Percentiles rank a stretch among this genome's conserved stretches.
These are phyloP conservation scores for Ephemerocybe angulata DNA, from an alignment of 768 basidiomycete genomes.

Conservation along the genomic window DNA sequence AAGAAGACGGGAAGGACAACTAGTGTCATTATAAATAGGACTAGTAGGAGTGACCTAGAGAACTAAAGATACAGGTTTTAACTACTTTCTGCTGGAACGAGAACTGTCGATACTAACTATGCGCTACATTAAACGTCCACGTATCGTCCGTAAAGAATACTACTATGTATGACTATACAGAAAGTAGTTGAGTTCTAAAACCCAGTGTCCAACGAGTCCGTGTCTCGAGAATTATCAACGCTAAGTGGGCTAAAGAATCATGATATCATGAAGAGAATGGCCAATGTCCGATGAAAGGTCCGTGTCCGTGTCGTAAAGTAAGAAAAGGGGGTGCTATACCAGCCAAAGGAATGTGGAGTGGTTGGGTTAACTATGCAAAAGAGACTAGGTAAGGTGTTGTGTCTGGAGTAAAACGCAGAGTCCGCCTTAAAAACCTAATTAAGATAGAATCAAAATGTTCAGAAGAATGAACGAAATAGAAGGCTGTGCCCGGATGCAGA, in stretches of 20 bases:
- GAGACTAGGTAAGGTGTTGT: not conserved
- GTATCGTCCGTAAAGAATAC: constrained; percentile 9
- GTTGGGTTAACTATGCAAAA: not conserved
- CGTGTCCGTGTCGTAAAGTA: constrained; percentile 12
- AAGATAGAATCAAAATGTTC: not conserved
- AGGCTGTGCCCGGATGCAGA: constrained; percentile 7
- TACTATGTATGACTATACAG: not conserved
- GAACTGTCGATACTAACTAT: constrained; percentile 2
- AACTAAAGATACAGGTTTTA: constrained; percentile 1
- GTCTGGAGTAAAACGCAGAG: constrained; percentile 13
- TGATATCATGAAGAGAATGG: constrained; percentile 5
- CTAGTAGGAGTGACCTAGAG: not conserved
- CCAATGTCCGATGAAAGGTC: constrained; percentile 12
- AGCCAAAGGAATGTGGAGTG: constrained; percentile 6
- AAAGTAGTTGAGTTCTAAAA: too few species aligned
- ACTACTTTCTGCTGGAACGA: not conserved
- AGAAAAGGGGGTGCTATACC: not conserved
- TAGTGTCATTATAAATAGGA: not conserved
- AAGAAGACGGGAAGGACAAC: not conserved
- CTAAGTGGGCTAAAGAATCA: constrained; percentile 3
- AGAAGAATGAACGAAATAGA: constrained; percentile 4
- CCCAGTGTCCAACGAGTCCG: constrained; percentile 14
- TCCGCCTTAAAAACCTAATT: constrained; percentile 6
- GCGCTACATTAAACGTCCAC: constrained; percentile 2
- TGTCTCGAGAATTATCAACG: constrained; percentile 8